Evolutionary conservation across 2,329 filamentous ascomycete genomes (phyloP).

Genomic region (Thielaviopsis populi): DNA sequence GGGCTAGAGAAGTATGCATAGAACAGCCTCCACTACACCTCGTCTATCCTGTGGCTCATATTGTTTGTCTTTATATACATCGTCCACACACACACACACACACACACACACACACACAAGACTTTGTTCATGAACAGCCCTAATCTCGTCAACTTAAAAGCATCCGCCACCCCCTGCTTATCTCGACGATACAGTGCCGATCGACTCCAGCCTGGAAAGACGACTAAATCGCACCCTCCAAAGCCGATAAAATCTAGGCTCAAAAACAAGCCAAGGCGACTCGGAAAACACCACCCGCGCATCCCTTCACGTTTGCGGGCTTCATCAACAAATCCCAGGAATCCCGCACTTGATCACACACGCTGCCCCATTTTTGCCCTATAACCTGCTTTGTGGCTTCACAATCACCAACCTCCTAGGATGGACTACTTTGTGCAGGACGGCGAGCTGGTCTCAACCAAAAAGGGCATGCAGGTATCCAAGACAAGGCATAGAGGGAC

Average conservation of each 20-base stretch:
- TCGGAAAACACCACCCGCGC: neutral
- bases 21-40: neutral
- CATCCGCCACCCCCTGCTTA: neutral
- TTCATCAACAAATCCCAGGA: neutral
- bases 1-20: neutral
- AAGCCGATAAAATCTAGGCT: neutral
- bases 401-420: conserved; percentile 19
- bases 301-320: neutral
- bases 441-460: conserved; percentile 26
- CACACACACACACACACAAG: too few relatives aligned
- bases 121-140: neutral
- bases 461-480: conserved; percentile 27
- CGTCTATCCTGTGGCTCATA: neutral
- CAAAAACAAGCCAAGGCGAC: neutral
- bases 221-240: too few relatives aligned
- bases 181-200: neutral
- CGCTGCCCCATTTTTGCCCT: neutral
- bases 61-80: neutral
- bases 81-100: neutral
- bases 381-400: neutral
- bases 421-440: conserved; percentile 29
- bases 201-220: neutral
- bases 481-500: conserved; percentile 28
- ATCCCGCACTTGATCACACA: neutral
- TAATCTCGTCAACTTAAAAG: neutral